Percentiles rank a stretch among this genome's conserved stretches.
phyloP scores from a whole-genome alignment of 495 filamentous ascomycete species.

The Talaromyces wortmannii region DNA sequence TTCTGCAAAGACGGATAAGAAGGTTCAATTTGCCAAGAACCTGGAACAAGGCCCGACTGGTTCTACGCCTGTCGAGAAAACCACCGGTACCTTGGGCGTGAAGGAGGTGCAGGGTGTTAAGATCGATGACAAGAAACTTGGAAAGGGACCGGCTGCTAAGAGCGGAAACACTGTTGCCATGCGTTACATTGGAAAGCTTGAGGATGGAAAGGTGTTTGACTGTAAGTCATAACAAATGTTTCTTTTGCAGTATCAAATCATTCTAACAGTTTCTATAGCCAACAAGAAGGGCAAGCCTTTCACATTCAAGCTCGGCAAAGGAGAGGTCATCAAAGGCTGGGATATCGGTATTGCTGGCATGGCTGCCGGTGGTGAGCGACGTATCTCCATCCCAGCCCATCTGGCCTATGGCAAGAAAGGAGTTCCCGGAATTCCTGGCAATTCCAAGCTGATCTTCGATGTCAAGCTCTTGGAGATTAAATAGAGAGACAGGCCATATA shows the following conservation, averaged over 20 bases:
- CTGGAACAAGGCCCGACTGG: constrained; percentile 92
- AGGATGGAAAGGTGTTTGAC: constrained; percentile 90
- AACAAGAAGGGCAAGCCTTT: constrained; percentile 99
- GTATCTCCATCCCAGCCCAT: constrained; percentile 77
- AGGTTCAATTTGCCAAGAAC: constrained; percentile 98
- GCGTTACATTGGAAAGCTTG: constrained; percentile 95
- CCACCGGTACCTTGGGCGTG: constrained; percentile 52
- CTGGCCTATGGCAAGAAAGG: constrained; percentile 81
- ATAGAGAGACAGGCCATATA: constrained; percentile 12
- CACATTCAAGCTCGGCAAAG: constrained; percentile 84
- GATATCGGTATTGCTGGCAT: constrained; percentile 91
- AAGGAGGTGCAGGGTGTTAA: constrained; percentile 82
- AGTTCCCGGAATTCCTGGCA: constrained; percentile 74
- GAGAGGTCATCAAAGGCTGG: constrained; percentile 98
- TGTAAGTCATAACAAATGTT: constrained; percentile 43
- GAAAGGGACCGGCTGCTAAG: constrained; percentile 75
- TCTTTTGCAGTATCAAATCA: not conserved
- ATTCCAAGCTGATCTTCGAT: constrained; percentile 89
- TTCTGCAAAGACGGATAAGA: constrained; percentile 66
- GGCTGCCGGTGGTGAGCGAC: constrained; percentile 85
- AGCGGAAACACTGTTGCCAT: constrained; percentile 79
- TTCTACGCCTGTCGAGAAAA: constrained; percentile 38
- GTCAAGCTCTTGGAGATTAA: constrained; percentile 76
- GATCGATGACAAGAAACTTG: constrained; percentile 91
- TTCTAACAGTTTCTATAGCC: constrained; percentile 44